Conservation (phyloP, 768 basidiomycete genomes). For the Pisolithus tinctorius region DNA sequence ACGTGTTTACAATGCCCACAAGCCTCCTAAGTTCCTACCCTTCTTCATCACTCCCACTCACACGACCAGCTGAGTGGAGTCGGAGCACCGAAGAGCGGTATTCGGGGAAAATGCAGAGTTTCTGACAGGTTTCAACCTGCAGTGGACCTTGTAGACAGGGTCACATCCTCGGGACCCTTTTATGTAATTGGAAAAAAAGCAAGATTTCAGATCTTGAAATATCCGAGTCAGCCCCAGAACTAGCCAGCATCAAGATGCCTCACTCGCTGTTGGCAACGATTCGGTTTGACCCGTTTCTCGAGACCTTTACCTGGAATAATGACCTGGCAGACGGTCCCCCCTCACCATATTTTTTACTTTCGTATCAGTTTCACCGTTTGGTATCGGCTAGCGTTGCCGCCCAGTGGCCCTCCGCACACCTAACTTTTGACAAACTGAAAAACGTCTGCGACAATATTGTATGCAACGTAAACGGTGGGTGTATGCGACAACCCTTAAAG, state of each 20-base stretch:
- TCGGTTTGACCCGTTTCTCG: constrained; percentile 50
- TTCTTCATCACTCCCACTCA: too few relatives aligned
- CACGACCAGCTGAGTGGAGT: too few relatives aligned
- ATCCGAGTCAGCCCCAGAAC: background rate
- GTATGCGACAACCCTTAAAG: constrained; percentile 15
- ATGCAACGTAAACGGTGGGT: constrained; percentile 12
- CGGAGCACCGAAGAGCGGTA: too few relatives aligned
- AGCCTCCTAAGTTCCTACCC: too few relatives aligned
- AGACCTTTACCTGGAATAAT: constrained; percentile 49
- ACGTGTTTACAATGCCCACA: too few relatives aligned
- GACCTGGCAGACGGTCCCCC: constrained; percentile 37
- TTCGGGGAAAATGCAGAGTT: too few relatives aligned
- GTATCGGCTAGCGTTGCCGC: constrained; percentile 42
- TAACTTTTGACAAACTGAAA: constrained; percentile 37
- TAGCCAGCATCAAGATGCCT: constrained; percentile 4
- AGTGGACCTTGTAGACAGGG: too few relatives aligned
- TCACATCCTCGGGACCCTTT: too few relatives aligned
- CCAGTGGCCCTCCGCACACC: constrained; percentile 36
- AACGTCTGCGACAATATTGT: constrained; percentile 42
- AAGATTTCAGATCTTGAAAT: too few relatives aligned
- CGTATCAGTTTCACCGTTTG: constrained; percentile 57
- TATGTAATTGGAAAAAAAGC: too few relatives aligned
- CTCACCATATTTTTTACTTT: constrained; percentile 56
- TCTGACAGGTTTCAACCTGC: too few relatives aligned
- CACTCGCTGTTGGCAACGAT: constrained; percentile 45